Evolutionary conservation across 2,329 filamentous ascomycete genomes (phyloP).

Genomic region (Trichoderma afroharzianum): DNA sequence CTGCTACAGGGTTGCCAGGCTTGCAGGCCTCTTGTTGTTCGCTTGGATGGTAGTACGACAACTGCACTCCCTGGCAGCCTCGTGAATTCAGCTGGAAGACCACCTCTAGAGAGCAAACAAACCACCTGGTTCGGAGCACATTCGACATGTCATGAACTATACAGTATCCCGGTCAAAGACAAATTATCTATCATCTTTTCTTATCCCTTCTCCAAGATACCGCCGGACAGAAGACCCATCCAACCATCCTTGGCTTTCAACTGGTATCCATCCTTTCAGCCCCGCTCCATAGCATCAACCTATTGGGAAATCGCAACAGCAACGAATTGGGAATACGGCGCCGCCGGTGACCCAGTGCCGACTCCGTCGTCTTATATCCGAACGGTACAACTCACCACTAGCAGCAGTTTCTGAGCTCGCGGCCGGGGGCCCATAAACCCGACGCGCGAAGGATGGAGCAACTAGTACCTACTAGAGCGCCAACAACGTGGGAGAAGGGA

Average conservation of each 20-base stretch:
- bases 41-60: background rate
- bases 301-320: background rate
- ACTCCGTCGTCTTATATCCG: conserved; percentile 5
- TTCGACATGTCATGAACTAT: background rate
- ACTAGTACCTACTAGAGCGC: background rate
- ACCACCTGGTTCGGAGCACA: background rate
- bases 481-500: background rate
- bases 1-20: background rate
- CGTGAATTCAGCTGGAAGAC: background rate
- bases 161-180: background rate
- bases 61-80: background rate
- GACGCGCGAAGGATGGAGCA: conserved; percentile 11
- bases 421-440: conserved; percentile 8
- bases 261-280: background rate
- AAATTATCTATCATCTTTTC: background rate
- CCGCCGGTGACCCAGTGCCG: background rate
- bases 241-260: background rate
- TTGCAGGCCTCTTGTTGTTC: background rate
- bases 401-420: background rate
- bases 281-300: background rate
- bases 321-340: background rate
- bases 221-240: background rate
- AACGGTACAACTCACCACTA: background rate
- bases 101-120: background rate
- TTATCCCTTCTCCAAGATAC: background rate